Evolutionary conservation across 2,329 filamentous ascomycete genomes (phyloP), one percentile per base, ranked within the genome.

Genomic region (Aureobasidium namibiae): DNA sequence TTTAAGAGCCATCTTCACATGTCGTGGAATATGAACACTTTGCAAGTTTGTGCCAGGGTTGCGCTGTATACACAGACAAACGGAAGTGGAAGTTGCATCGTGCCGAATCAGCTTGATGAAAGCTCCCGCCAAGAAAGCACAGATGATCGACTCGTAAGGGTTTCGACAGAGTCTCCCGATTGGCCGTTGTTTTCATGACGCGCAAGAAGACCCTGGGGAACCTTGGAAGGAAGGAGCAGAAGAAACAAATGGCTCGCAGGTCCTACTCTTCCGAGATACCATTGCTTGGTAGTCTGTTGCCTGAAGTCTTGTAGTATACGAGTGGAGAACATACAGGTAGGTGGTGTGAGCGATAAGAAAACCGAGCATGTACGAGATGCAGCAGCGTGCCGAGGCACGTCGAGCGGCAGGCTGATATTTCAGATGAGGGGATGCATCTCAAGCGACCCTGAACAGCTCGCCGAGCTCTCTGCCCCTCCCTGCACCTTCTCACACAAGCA

Each of bases 341-440:
- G 36, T 41, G 24, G 36, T 53, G 16, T 13, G 23, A 41, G 23
- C 23, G 49, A 29, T 11, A 16, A 24, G 7, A 1, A 21, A 14
- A 31, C 11, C 10, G 5, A 31, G 9, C 10, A 29, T 26, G 10
- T 21, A 31, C 6, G n/a, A 14, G 9, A 11, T 16, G 21, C 36
- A 21, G 33, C 1, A 24, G 16, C 52, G 24, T 33, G 52, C 52
- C 52, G 52, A 42, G 38, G 52, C 38, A 24, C 38, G 50, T 31
- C 5, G 41, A 56, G 38, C 50, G 10, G 38, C 50, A 33, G 18
- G 11, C 13, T 24, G 39, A 34, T 44, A 36, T 56, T 38, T 56
- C 52, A 56, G 52, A 56, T 44, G 52, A 56, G 52, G 52, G 52
- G 52, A 56, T 23, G n/a, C n/a, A n/a, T n/a, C 36, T 6, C 18